phyloP scores from a whole-genome alignment of 345 rosid genomes.

The Melaleuca quinquenervia region DNA sequence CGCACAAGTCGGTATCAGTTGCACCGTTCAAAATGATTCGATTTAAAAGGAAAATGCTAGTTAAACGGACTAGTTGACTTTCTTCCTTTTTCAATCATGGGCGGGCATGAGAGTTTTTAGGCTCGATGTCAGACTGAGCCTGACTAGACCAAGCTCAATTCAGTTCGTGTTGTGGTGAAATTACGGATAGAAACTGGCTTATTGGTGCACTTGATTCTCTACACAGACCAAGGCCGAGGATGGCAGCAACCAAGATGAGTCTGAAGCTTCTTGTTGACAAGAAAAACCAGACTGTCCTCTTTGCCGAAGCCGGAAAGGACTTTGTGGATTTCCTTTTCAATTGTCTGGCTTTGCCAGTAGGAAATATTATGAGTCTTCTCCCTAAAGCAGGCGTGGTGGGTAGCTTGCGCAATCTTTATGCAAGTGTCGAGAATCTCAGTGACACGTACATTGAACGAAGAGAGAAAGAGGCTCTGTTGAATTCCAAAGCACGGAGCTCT shows the following conservation, averaged over 20 bases:
- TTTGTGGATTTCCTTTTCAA: constrained; percentile 1
- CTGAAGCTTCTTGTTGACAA: background rate
- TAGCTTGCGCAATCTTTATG: background rate
- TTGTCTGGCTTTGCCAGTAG: constrained; percentile 7
- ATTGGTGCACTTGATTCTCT: too few relatives aligned
- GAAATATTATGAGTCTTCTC: background rate
- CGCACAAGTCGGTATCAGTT: too few relatives aligned
- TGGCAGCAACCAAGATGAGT: background rate
- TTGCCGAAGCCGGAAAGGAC: constrained; percentile 6
- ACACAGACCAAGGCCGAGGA: background rate
- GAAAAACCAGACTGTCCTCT: background rate
- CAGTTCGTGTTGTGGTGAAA: too few relatives aligned
- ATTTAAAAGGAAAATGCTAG: too few relatives aligned
- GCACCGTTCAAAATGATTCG: too few relatives aligned
- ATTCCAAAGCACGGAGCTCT: background rate
- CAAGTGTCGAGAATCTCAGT: background rate
- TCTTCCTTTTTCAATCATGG: too few relatives aligned
- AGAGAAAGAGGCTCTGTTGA: background rate
- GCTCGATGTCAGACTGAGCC: too few relatives aligned
- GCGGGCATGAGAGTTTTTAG: too few relatives aligned
- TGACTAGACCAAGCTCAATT: too few relatives aligned
- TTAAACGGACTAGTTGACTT: too few relatives aligned
- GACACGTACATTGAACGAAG: background rate
- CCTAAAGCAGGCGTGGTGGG: background rate
- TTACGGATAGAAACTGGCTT: too few relatives aligned